These are phyloP conservation scores for Calonectria pseudoreteaudii DNA, from an alignment of 2,329 filamentous ascomycete genomes.

Conservation along the genomic window DNA sequence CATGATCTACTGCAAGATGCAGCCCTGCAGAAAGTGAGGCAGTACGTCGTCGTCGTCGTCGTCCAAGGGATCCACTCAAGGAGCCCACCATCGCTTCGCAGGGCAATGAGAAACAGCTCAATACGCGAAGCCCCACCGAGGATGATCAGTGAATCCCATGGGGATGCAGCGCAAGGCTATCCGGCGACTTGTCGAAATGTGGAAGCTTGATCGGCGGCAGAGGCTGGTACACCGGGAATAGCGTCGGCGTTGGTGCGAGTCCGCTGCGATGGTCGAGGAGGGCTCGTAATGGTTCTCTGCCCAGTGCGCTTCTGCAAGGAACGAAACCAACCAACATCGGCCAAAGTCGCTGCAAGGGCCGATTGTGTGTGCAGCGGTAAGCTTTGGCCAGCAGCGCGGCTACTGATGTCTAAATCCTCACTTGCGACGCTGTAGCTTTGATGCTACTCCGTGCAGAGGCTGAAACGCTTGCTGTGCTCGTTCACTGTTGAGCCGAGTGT, in stretches of 20 bases:
- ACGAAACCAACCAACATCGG: neutral
- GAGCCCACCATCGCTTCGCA: neutral
- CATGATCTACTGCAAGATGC: conserved; percentile 19
- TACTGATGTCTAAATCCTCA: neutral
- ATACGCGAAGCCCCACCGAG: conserved; percentile 5
- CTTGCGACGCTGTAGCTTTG: neutral
- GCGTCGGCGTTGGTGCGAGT: neutral
- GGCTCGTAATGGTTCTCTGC: neutral
- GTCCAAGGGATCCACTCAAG: neutral
- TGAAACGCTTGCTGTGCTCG: neutral
- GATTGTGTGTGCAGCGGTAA: neutral
- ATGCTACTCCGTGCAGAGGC: neutral
- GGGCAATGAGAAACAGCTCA: neutral
- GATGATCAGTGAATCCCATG: neutral
- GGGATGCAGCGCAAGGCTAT: neutral
- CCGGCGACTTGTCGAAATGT: conserved; percentile 19
- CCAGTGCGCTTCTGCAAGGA: neutral
- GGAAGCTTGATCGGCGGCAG: conserved; percentile 17
- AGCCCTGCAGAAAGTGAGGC: conserved; percentile 13
- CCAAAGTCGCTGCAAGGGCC: neutral
- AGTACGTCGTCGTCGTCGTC: neutral
- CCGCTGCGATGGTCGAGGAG: conserved; percentile 7
- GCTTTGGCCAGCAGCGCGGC: neutral
- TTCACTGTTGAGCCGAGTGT: neutral
- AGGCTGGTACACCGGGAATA: neutral